phyloP scores from a whole-genome alignment of 1,139 yeast species.

The Magnusiomyces tetraspermus region DNA sequence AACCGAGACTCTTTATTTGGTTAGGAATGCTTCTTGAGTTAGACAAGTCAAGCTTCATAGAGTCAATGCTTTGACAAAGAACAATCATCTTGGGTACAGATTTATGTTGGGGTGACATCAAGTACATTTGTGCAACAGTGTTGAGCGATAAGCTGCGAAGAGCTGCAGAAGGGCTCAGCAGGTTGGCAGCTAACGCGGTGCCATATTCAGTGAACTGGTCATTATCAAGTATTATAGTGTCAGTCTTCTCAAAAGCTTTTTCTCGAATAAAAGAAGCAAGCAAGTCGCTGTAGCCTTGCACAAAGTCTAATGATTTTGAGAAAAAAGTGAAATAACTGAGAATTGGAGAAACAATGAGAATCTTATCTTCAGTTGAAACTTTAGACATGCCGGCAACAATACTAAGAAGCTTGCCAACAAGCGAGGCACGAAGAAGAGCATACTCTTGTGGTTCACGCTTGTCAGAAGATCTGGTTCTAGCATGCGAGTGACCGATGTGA shows the following conservation, averaged over 20 bases:
- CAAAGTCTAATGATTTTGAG: slow-evolving; percentile 12
- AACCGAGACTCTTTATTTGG: slow-evolving; percentile 55
- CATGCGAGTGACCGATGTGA: background rate
- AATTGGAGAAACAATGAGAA: slow-evolving; percentile 10
- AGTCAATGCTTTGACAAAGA: slow-evolving; percentile 52
- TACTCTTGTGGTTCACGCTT: background rate
- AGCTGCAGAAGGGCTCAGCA: slow-evolving; percentile 40
- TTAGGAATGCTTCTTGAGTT: slow-evolving; percentile 68
- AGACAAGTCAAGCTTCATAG: slow-evolving; percentile 58
- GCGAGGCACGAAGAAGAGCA: slow-evolving; percentile 11
- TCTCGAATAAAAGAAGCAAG: slow-evolving; percentile 10
- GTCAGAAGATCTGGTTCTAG: background rate
- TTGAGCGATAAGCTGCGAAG: slow-evolving; percentile 42
- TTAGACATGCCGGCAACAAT: slow-evolving; percentile 13
- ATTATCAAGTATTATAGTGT: background rate
- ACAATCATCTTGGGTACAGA: slow-evolving; percentile 28
- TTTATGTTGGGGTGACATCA: slow-evolving; percentile 24
- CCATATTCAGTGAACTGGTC: slow-evolving; percentile 1
- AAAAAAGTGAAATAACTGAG: slow-evolving; percentile 7
- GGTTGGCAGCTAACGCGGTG: slow-evolving; percentile 29
- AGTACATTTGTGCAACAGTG: slow-evolving; percentile 33
- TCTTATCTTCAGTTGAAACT: slow-evolving; percentile 1
- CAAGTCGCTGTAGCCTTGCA: slow-evolving; percentile 14
- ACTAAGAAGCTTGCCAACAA: slow-evolving; percentile 16
- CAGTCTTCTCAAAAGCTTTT: slow-evolving; percentile 1